Conservation (phyloP, 345 rosid genomes). For the Rhodomyrtus tomentosa region DNA sequence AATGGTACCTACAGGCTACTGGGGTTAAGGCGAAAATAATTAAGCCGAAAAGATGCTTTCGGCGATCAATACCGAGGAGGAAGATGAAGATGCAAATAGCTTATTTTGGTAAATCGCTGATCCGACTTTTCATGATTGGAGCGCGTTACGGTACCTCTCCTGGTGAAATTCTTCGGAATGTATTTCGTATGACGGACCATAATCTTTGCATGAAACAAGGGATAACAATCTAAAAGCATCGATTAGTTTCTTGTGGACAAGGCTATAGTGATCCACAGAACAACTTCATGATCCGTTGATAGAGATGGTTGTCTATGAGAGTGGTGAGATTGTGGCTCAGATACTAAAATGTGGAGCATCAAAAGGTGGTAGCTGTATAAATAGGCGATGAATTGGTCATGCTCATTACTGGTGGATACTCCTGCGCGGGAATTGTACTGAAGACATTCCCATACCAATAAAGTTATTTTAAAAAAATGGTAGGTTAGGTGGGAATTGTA, state of each 20-base stretch:
- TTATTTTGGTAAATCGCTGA: not conserved
- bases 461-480: not conserved
- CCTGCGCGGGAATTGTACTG: not conserved
- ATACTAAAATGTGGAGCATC: not conserved
- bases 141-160: not conserved
- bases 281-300: too few species aligned
- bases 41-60: not conserved
- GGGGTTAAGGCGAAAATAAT: not conserved
- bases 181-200: not conserved
- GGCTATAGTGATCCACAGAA: not conserved
- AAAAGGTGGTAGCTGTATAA: not conserved
- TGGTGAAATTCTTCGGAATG: not conserved
- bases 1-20: not conserved
- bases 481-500: not conserved
- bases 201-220: not conserved
- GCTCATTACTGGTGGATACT: not conserved
- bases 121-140: not conserved
- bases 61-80: not conserved
- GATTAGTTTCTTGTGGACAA: not conserved
- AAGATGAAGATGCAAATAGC: not conserved
- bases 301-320: not conserved
- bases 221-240: not conserved
- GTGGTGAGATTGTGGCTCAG: not conserved
- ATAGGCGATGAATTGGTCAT: not conserved
- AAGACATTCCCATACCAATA: not conserved